A percentile compares a stretch with the other conserved stretches of the same genome.
phyloP scores from a whole-genome alignment of 179 eudicot genomes.

The Heliamphora pulchella region DNA sequence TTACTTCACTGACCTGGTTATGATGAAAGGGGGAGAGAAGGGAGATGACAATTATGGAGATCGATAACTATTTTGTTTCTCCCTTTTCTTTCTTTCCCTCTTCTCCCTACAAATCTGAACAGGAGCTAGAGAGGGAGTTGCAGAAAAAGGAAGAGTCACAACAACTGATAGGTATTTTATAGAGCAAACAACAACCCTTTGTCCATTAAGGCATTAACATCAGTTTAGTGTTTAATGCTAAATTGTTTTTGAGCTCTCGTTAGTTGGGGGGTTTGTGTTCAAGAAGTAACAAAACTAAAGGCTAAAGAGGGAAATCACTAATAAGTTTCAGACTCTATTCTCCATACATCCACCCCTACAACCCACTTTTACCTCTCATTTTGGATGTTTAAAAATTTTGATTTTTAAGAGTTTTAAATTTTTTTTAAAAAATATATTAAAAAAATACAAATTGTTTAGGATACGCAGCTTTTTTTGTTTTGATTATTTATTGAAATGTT shows the following conservation, averaged over 20 bases:
- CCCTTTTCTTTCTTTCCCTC: constrained; percentile 22
- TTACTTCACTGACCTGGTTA: constrained; percentile 21
- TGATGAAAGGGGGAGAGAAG: constrained; percentile 13
- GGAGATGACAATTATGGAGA: constrained; percentile 15
- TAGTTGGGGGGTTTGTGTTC: constrained; percentile 22
- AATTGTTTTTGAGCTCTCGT: neutral
- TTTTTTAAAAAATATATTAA: no score
- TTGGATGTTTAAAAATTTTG: no score
- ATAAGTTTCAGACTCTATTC: constrained; percentile 22
- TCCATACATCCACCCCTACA: constrained; percentile 20
- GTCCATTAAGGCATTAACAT: constrained; percentile 10
- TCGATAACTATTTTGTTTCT: constrained; percentile 17
- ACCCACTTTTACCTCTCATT: constrained; percentile 9
- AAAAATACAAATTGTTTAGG: no score
- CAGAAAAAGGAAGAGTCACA: constrained; percentile 34
- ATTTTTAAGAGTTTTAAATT: no score
- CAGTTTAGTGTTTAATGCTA: constrained; percentile 8
- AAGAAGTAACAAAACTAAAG: constrained; percentile 25
- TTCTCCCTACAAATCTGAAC: constrained; percentile 15
- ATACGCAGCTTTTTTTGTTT: no score
- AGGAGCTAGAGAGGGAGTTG: constrained; percentile 15
- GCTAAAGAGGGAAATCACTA: constrained; percentile 30
- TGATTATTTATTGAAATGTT: no score
- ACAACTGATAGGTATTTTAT: constrained; percentile 44
- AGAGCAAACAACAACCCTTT: constrained; percentile 29